Evolutionary conservation across 371 early-diverging fungal species (phyloP), one percentile per base, ranked within the genome.

Genomic region (Mucor sp.): DNA sequence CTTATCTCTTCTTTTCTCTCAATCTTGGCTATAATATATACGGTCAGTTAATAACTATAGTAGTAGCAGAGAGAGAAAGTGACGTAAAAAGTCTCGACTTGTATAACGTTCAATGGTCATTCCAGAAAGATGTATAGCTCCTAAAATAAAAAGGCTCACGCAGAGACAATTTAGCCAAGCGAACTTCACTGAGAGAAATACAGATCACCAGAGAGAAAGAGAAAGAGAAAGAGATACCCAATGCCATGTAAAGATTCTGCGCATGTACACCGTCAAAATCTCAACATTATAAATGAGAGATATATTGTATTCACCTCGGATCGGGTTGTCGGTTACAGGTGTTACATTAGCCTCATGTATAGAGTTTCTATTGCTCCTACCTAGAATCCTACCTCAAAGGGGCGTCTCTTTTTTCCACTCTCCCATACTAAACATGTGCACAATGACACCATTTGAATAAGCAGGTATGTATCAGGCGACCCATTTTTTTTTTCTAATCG

Each of bases 401-500:
- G 47, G 47, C 37, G 12, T 37, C 37, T 14, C 14, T 4, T 37
- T 37, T 37, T 37, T 37, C 21, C 3, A 48, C 48, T 48, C 48
- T 48, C 48, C 48, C 48, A 48, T 48, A 48, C 48, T 48, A 48
- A 48, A 56, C 28, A 14, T 56, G 56, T 56, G 56, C 28, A 27
- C 56, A 56, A 56, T 56, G 56, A 30, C 56, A 56, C 56, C 56
- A 56, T 56, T 30, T 48, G 25, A 48, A 48, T 21, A 48, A 48
- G 48, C 56, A 28, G 21, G 15, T 28, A 23, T 56, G 28, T n/a
- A 56, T 56, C 56, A 56, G 27, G 17, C 56, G 56, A 56, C 56
- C 32, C 14, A 14, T 6, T 33, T 33, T 56, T 12, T 17, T 56
- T 17, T 12, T 11, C 6, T 4, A 56, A 37, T 37, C 37, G 37